Evolutionary conservation across 139 green algal species (phyloP).

Genomic region (Auxenochlorella pyrenoidosa): DNA sequence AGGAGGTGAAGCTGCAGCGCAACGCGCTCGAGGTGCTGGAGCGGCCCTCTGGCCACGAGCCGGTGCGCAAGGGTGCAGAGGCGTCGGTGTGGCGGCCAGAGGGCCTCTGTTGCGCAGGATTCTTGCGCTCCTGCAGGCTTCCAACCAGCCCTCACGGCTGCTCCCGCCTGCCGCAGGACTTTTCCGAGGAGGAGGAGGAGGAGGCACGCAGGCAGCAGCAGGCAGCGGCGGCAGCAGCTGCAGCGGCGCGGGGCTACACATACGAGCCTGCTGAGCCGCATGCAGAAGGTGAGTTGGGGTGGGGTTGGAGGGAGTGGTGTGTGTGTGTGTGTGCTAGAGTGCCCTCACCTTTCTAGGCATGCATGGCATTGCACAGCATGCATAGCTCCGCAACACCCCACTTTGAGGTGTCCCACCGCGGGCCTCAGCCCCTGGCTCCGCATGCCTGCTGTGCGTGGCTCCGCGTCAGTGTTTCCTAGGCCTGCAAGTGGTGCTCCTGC

Average conservation of each 20-base stretch:
- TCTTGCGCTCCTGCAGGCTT: not conserved
- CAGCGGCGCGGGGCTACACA: not conserved
- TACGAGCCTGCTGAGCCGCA: slow-evolving; percentile 31
- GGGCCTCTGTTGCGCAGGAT: not conserved
- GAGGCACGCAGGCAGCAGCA: slow-evolving; percentile 25
- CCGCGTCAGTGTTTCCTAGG: no score
- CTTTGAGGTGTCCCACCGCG: no score
- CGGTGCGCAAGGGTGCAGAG: slow-evolving; percentile 9
- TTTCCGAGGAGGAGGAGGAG: slow-evolving; percentile 41
- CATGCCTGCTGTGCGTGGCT: no score
- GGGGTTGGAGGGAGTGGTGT: not conserved
- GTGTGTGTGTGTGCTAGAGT: no score
- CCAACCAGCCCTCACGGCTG: not conserved
- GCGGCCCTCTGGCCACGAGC: slow-evolving; percentile 58
- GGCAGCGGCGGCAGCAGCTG: slow-evolving; percentile 1
- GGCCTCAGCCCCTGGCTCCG: no score
- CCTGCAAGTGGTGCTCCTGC: no score
- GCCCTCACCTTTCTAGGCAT: no score
- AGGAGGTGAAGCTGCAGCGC: slow-evolving; percentile 79
- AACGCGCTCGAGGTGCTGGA: slow-evolving; percentile 78
- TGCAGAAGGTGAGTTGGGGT: slow-evolving; percentile 14
- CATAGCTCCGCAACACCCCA: no score
- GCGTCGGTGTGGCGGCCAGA: not conserved
- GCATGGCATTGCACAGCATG: no score
- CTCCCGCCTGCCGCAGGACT: slow-evolving; percentile 8